These are phyloP conservation scores for Rhynchosporium graminicola DNA, from an alignment of 2,329 filamentous ascomycete species.

Conservation along the genomic window DNA sequence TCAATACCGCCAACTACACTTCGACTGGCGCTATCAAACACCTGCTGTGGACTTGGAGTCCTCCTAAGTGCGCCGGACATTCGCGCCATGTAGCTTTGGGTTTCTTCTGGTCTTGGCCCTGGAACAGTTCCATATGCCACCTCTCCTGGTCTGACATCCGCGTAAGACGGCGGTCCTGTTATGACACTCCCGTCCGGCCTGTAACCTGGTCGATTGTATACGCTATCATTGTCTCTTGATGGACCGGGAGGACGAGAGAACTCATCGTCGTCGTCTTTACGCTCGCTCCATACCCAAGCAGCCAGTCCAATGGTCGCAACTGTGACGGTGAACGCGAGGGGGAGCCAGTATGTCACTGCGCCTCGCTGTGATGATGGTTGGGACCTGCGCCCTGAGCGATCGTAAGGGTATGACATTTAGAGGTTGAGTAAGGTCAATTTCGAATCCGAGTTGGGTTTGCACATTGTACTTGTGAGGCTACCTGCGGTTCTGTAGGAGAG, in stretches of 20 bases:
- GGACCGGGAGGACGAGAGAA: constrained; percentile 51
- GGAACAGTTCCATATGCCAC: constrained; percentile 46
- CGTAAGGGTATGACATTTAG: constrained; percentile 65
- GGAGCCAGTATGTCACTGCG: constrained; percentile 83
- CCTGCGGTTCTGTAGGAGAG: constrained; percentile 17
- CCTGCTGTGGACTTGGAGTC: constrained; percentile 84
- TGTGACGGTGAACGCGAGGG: constrained; percentile 81
- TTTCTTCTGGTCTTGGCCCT: constrained; percentile 45
- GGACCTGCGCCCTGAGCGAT: constrained; percentile 41
- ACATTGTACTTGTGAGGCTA: constrained; percentile 30
- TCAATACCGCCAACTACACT: constrained; percentile 79
- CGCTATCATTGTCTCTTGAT: constrained; percentile 48
- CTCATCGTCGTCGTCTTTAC: constrained; percentile 62
- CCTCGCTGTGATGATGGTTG: constrained; percentile 56
- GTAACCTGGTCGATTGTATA: constrained; percentile 39
- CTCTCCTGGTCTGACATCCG: constrained; percentile 43
- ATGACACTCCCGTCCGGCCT: constrained; percentile 39
- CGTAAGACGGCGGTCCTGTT: constrained; percentile 45
- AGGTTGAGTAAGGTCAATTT: constrained; percentile 15
- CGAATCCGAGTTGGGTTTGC: constrained; percentile 23
- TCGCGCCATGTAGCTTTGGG: constrained; percentile 67
- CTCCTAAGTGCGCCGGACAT: constrained; percentile 80
- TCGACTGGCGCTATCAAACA: constrained; percentile 81
- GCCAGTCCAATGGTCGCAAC: constrained; percentile 83
- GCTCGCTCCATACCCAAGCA: constrained; percentile 93